These are phyloP conservation scores for Phytophthora pluvialis DNA, from an alignment of 352 stramenopile genomes.

Conservation along the genomic window DNA sequence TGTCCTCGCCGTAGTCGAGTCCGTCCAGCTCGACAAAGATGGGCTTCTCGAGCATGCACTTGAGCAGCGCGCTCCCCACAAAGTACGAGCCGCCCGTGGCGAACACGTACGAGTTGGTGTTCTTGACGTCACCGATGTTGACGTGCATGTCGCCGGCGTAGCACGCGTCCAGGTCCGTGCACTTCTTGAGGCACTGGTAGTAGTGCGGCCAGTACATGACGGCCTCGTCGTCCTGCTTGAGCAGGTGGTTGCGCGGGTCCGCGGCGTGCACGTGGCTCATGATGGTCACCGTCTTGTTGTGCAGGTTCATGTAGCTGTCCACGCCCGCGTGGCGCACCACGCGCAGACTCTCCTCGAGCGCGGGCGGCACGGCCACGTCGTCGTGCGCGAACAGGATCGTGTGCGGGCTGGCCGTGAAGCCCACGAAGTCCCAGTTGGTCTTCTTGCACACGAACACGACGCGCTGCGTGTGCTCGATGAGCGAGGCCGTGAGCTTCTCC, in stretches of 20 bases:
- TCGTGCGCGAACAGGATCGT: slow-evolving; percentile 73
- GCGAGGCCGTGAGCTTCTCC: slow-evolving; percentile 53
- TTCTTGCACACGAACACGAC: slow-evolving; percentile 77
- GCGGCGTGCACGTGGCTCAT: slow-evolving; percentile 71
- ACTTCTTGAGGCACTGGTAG: slow-evolving; percentile 78
- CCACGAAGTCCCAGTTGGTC: slow-evolving; percentile 84
- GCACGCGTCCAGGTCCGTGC: slow-evolving; percentile 65
- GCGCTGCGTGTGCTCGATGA: slow-evolving; percentile 63
- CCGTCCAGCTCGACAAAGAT: slow-evolving; percentile 70
- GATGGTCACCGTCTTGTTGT: slow-evolving; percentile 85
- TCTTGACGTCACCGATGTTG: slow-evolving; percentile 65
- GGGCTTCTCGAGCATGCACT: slow-evolving; percentile 67
- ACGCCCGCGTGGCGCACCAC: slow-evolving; percentile 68
- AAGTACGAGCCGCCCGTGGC: slow-evolving; percentile 81
- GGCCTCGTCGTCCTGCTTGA: slow-evolving; percentile 82
- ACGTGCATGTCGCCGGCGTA: slow-evolving; percentile 86
- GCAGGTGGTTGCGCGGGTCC: slow-evolving; percentile 58
- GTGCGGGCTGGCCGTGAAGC: slow-evolving; percentile 68
- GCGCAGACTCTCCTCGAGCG: slow-evolving; percentile 59
- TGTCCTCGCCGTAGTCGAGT: slow-evolving; percentile 80
- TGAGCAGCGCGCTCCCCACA: slow-evolving; percentile 66
- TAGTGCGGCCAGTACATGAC: slow-evolving; percentile 84
- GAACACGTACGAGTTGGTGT: slow-evolving; percentile 84
- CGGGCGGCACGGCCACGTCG: slow-evolving; percentile 58
- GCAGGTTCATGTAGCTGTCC: slow-evolving; percentile 78